Conservation (phyloP, 176 grass and related monocot genomes). For the Avena eriantha region DNA sequence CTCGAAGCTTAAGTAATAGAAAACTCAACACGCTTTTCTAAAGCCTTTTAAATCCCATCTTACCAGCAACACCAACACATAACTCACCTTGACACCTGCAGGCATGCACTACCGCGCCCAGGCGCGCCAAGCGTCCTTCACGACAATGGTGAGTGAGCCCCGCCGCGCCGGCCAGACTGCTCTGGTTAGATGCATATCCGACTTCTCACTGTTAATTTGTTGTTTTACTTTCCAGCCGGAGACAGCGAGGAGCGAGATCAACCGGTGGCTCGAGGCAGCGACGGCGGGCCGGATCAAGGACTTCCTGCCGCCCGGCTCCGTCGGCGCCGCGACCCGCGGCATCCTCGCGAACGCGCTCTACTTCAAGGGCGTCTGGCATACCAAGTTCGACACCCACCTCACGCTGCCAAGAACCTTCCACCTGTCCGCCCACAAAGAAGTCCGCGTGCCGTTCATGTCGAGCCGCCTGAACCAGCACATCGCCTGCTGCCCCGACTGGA, state of each 20-base stretch:
- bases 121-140: constrained; percentile 42
- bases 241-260: constrained; percentile 54
- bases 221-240: constrained; percentile 34
- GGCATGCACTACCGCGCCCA: constrained; percentile 35
- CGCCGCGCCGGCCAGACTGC: too few relatives aligned
- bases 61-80: too few relatives aligned
- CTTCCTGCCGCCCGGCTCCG: constrained; percentile 38
- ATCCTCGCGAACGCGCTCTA: constrained; percentile 76
- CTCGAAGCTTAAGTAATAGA: too few relatives aligned
- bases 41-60: too few relatives aligned
- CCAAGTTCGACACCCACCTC: constrained; percentile 49
- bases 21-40: too few relatives aligned
- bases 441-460: constrained; percentile 55
- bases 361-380: constrained; percentile 74
- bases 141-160: constrained; percentile 14
- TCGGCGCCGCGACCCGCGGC: constrained; percentile 11
- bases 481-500: background rate
- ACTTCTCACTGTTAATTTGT: background rate
- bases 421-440: constrained; percentile 25
- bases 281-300: constrained; percentile 69
- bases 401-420: constrained; percentile 53
- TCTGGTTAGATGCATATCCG: background rate
- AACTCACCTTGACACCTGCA: too few relatives aligned
- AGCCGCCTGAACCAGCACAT: constrained; percentile 41
- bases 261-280: constrained; percentile 49